Conservation (phyloP, 2,329 filamentous ascomycete genomes). For the Clonostachys rosea region DNA sequence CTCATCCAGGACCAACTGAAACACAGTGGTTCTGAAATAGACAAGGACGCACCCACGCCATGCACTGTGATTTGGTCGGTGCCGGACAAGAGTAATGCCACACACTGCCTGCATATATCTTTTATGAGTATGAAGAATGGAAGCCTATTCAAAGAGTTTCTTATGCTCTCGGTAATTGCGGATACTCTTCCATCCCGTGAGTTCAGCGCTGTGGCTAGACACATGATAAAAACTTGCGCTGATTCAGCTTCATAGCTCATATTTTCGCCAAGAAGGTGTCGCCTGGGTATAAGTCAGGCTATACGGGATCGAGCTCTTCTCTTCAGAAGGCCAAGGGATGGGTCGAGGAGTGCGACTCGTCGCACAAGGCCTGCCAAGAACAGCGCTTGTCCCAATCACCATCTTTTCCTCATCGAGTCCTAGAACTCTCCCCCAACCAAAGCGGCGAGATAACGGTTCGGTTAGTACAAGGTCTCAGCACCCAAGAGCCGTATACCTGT, state of each 20-base stretch:
- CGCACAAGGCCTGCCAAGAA: background rate
- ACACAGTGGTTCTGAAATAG: no score
- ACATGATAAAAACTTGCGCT: background rate
- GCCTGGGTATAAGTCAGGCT: background rate
- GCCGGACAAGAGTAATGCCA: no score
- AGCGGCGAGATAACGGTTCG: background rate
- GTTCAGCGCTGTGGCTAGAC: background rate
- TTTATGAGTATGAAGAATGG: no score
- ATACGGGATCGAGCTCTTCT: background rate
- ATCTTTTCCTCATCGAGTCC: background rate
- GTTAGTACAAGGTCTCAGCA: background rate
- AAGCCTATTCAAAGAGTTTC: no score
- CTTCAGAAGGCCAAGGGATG: background rate
- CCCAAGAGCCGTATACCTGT: background rate
- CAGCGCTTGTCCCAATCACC: background rate
- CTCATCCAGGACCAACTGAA: no score
- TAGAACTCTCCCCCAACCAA: background rate
- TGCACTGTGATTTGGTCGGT: no score
- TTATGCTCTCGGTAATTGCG: background rate
- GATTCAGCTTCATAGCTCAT: background rate
- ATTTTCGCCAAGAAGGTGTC: background rate
- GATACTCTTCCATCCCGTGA: background rate
- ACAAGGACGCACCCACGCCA: no score
- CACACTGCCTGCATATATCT: no score
- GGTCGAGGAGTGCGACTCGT: background rate